These are phyloP conservation scores for Logfia minima DNA, from an alignment of 129 eudicot genomes.

Conservation along the genomic window DNA sequence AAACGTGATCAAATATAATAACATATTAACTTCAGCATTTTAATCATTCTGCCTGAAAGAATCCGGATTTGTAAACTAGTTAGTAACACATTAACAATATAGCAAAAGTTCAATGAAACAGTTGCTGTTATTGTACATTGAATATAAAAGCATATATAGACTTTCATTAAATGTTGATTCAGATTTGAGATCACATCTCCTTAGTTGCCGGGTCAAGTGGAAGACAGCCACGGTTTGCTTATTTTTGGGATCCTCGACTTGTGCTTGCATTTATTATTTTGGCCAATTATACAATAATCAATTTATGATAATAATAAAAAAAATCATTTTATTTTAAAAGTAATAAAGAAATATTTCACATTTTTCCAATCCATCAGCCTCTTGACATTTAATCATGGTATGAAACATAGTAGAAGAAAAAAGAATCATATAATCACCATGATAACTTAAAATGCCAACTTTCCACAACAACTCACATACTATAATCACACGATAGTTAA, in stretches of 20 bases:
- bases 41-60: no score
- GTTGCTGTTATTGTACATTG: background rate
- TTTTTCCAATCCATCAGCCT: background rate
- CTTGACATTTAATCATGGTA: background rate
- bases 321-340: background rate
- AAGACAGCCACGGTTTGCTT: conserved; percentile 35
- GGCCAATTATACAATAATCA: background rate
- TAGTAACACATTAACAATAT: no score
- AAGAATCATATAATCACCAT: background rate
- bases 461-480: background rate
- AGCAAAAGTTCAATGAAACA: background rate
- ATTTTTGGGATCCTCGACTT: conserved; percentile 33
- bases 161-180: conserved; percentile 23
- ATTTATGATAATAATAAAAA: no score
- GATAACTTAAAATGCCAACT: background rate
- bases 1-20: no score
- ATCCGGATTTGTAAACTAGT: no score
- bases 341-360: background rate
- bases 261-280: conserved; percentile 15
- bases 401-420: background rate
- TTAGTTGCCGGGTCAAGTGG: conserved; percentile 42
- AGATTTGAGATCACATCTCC: conserved; percentile 42
- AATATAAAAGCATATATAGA: background rate
- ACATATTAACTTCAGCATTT: no score
- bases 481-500: no score